Evolutionary conservation across 2,329 filamentous ascomycete species (phyloP).

Genomic region (Phyllosticta paracitricarpa): DNA sequence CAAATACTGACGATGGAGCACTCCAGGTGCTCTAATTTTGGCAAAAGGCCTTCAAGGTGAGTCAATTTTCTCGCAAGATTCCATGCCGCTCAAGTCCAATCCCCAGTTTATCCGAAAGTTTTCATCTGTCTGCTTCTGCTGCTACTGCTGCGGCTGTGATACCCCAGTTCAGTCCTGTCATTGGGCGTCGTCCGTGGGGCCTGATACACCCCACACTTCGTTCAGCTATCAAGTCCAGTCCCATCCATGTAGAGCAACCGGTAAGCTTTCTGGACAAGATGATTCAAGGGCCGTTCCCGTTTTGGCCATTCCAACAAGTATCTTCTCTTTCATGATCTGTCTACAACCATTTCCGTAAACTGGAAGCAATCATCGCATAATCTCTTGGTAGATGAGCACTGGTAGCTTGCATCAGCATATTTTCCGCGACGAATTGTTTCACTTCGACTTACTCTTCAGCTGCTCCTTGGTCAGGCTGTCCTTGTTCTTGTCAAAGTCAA

Average conservation of each 20-base stretch:
- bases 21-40: background rate
- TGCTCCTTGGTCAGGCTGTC: constrained; percentile 97
- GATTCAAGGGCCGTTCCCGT: background rate
- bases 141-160: background rate
- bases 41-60: background rate
- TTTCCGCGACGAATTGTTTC: background rate
- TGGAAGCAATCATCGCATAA: constrained; percentile 54
- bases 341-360: constrained; percentile 2
- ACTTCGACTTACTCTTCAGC: constrained; percentile 61
- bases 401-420: constrained; percentile 14
- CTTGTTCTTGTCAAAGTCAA: constrained; percentile 99
- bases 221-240: background rate
- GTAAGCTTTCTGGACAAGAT: background rate
- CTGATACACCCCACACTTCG: background rate
- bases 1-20: background rate
- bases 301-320: background rate
- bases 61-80: background rate
- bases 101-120: background rate
- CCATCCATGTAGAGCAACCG: background rate
- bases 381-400: constrained; percentile 93
- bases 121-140: background rate
- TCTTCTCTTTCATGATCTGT: background rate
- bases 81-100: background rate
- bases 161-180: background rate
- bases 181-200: background rate